These are phyloP conservation scores for Teratosphaeria epicoccoides DNA, from an alignment of 2,329 filamentous ascomycete species.

Conservation along the genomic window DNA sequence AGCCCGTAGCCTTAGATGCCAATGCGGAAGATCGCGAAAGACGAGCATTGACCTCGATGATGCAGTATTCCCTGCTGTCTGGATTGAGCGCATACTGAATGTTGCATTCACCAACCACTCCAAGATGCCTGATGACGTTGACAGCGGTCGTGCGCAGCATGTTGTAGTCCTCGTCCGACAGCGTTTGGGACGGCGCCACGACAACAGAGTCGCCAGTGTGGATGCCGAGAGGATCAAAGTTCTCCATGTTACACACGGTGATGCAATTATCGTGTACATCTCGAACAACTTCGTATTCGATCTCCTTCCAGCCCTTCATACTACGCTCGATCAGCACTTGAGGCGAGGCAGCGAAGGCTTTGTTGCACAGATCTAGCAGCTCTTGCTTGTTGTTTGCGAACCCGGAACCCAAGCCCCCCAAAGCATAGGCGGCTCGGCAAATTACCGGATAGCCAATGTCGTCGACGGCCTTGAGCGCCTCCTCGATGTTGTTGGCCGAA, in stretches of 20 bases:
- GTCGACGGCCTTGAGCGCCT: slow-evolving; percentile 79
- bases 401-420: slow-evolving; percentile 88
- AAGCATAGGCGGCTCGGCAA: slow-evolving; percentile 87
- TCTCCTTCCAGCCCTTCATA: slow-evolving; percentile 99
- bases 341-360: slow-evolving; percentile 87
- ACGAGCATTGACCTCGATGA: slow-evolving; percentile 97
- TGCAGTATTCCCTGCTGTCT: slow-evolving; percentile 91
- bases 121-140: slow-evolving; percentile 92
- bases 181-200: slow-evolving; percentile 89
- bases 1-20: slow-evolving; percentile 93
- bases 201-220: slow-evolving; percentile 98
- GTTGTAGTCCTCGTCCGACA: slow-evolving; percentile 97
- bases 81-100: slow-evolving; percentile 97
- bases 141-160: slow-evolving; percentile 96
- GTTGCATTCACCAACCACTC: slow-evolving; percentile 97
- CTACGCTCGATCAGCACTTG: slow-evolving; percentile 94
- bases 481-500: slow-evolving; percentile 77
- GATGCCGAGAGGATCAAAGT: slow-evolving; percentile 95
- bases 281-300: slow-evolving; percentile 96
- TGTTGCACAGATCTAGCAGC: slow-evolving; percentile 78
- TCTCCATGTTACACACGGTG: slow-evolving; percentile 99
- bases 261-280: slow-evolving; percentile 97
- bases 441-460: slow-evolving; percentile 95
- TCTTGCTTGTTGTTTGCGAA: slow-evolving; percentile 84
- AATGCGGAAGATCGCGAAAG: slow-evolving; percentile 89